Evolutionary conservation across 192 early-diverging fungal genomes (phyloP).

Genomic region (Rhizophagus clarus): DNA sequence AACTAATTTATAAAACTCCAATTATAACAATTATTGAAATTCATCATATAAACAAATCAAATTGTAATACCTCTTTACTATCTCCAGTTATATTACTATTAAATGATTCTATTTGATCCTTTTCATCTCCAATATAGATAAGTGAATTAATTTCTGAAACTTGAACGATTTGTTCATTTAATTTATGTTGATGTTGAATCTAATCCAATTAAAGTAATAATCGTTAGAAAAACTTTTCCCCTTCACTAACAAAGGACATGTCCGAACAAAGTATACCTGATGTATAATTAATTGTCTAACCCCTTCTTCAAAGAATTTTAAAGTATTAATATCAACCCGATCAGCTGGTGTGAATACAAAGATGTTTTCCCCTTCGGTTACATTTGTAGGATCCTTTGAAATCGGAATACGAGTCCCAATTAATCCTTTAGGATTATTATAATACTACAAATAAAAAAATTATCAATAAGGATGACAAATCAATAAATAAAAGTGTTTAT

Average conservation of each 20-base stretch:
- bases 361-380: background rate
- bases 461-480: background rate
- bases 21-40: no score
- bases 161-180: background rate
- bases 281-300: background rate
- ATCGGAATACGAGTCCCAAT: background rate
- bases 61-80: background rate
- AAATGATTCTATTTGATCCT: background rate
- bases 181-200: background rate
- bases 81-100: background rate
- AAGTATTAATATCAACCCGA: constrained; percentile 13
- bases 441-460: background rate
- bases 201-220: background rate
- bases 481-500: background rate
- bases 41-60: no score
- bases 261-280: background rate
- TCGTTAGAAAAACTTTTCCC: background rate
- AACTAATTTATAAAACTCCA: no score
- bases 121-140: background rate
- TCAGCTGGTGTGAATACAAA: background rate
- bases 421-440: background rate
- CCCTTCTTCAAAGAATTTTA: constrained; percentile 11
- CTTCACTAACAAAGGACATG: no score
- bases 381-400: background rate
- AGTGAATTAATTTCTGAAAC: background rate